Conservation (phyloP, 352 stramenopile genomes). For the Globisporangium echinulatum region DNA sequence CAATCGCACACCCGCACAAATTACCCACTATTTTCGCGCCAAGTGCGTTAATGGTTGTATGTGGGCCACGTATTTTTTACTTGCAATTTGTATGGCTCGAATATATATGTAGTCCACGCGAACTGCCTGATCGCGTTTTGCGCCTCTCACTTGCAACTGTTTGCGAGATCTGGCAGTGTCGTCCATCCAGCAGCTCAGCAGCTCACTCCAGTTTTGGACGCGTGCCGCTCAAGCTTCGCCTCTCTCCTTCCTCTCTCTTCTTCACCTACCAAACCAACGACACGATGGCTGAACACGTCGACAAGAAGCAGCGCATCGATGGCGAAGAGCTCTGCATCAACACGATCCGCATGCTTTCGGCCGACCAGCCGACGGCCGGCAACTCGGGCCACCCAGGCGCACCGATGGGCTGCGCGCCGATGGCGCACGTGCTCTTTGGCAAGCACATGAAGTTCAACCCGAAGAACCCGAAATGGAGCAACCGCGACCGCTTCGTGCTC, state of each 20-base stretch:
- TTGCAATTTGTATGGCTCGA: too few species aligned
- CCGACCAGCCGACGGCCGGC: slow-evolving; percentile 96
- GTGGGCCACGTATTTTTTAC: too few species aligned
- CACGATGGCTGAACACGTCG: slow-evolving; percentile 67
- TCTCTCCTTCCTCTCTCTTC: neutral
- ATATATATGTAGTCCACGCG: too few species aligned
- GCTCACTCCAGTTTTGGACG: slow-evolving; percentile 40
- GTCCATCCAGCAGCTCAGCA: too few species aligned
- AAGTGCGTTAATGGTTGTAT: too few species aligned
- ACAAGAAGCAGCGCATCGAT: slow-evolving; percentile 76
- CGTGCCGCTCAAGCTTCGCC: slow-evolving; percentile 24
- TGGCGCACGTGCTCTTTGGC: slow-evolving; percentile 96
- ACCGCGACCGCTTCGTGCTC: slow-evolving; percentile 98
- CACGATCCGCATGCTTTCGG: slow-evolving; percentile 95
- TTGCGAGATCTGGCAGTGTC: too few species aligned
- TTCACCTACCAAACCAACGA: slow-evolving; percentile 1
- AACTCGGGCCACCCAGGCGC: slow-evolving; percentile 97
- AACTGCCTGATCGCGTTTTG: too few species aligned
- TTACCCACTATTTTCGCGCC: too few species aligned
- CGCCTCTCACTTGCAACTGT: too few species aligned
- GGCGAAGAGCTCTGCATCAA: slow-evolving; percentile 94
- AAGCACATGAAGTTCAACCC: slow-evolving; percentile 88
- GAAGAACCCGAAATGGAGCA: slow-evolving; percentile 87
- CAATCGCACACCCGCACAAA: too few species aligned
- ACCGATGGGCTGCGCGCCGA: slow-evolving; percentile 98